Evolutionary conservation across 1,284 basidiomycete genomes (phyloP), one percentile per base, ranked within the genome.

Genomic region (Moniliophthora roreri): DNA sequence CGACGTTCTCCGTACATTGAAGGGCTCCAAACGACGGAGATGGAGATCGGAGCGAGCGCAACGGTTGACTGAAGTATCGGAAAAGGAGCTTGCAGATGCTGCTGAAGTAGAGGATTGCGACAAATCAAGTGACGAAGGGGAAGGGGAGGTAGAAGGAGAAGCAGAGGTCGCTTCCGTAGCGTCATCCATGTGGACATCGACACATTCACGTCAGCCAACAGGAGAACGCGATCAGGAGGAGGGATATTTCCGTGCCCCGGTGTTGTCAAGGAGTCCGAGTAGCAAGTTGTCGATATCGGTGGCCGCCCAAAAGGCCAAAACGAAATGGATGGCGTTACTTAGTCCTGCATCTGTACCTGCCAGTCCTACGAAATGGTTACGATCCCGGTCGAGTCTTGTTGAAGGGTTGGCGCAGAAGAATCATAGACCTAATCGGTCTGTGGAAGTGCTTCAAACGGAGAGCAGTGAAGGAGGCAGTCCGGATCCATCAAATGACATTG

Each of bases 1-100:
- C 60, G 85, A 93, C 57, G 87, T 93, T 9, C 66, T 79, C 46
- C 79, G 80, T 37, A 76, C 78, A 1, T 57, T 77, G 37, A 84
- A 81, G 62, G 75, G 75, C 20, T 68, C 73, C 15, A 84, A 75
- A 62, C 73, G 67, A 26, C 71, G 65, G 15, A 61, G 61, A 42
- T 70, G 71, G 59, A 71, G 69, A 58, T 70, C 63, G 57, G 69
- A 66, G 58, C 67, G 49, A 38, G 54, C 60, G 21, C 69, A 64
- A 46, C 59, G 64, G 1, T 60, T 75, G 28, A 69, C 68, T 1
- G 76, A 75, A 44, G 63, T 73, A 21, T 73, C 76, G 15, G 79
- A 77, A 56, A 60, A 63, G 46, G 66, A 61, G 13, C 44, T 54
- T 1, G 44, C 38, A n/a, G 44, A 37, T 20, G 21, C n/a, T n/a